phyloP scores from a whole-genome alignment of 2,329 filamentous ascomycete genomes.

The Botrytis tulipae region DNA sequence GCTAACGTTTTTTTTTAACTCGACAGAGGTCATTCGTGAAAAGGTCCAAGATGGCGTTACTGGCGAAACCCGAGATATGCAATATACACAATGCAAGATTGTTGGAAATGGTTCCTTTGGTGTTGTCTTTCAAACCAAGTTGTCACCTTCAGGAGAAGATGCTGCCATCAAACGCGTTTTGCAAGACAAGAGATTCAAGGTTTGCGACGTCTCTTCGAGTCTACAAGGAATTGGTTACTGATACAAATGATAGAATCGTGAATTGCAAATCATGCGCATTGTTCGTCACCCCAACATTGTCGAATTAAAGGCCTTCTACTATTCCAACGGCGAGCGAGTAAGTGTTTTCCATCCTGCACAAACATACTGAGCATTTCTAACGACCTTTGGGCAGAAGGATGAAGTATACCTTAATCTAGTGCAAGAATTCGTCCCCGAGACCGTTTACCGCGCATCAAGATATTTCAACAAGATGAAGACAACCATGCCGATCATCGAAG shows the following conservation, averaged over 20 bases:
- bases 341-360: conserved; percentile 41
- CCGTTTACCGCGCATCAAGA: conserved; percentile 93
- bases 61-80: conserved; percentile 92
- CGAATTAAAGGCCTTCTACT: conserved; percentile 98
- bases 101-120: conserved; percentile 98
- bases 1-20: conserved; percentile 29
- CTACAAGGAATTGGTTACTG: conserved; percentile 13
- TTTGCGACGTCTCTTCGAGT: conserved; percentile 43
- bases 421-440: conserved; percentile 97
- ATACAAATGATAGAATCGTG: conserved; percentile 72
- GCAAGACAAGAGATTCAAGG: conserved; percentile 99
- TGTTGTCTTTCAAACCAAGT: conserved; percentile 98
- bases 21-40: conserved; percentile 94
- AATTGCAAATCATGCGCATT: conserved; percentile 99
- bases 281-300: conserved; percentile 99
- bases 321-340: conserved; percentile 98
- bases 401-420: conserved; percentile 98
- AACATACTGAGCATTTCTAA: conserved; percentile 23
- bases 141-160: conserved; percentile 96
- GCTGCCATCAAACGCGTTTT: conserved; percentile 98
- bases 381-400: conserved; percentile 67
- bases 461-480: conserved; percentile 99
- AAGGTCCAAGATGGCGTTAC: conserved; percentile 98
- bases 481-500: conserved; percentile 97
- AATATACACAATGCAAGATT: conserved; percentile 99